Evolutionary conservation across 2,329 filamentous ascomycete species (phyloP).

Genomic region (Aspergillus oerlinghausenensis): DNA sequence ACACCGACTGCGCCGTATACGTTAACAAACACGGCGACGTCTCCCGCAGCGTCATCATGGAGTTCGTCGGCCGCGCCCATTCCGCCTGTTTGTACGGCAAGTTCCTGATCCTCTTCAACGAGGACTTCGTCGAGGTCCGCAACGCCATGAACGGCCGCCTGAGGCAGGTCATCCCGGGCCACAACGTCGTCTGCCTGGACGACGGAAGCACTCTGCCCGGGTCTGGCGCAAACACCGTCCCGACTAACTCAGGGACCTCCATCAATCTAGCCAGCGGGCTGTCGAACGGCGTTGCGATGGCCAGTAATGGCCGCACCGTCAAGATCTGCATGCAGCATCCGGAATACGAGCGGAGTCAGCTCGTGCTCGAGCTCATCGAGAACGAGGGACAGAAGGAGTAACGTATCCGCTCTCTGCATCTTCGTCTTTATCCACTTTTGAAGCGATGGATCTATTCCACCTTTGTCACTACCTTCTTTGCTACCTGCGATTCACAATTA

Average conservation of each 20-base stretch:
- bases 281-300: conserved; percentile 32
- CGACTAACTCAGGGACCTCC: conserved; percentile 32
- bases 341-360: conserved; percentile 74
- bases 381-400: conserved; percentile 74
- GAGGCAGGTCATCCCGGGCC: conserved; percentile 87
- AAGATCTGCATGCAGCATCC: conserved; percentile 97
- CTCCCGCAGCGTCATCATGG: conserved; percentile 90
- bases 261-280: conserved; percentile 25
- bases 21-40: conserved; percentile 98
- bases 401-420: neutral
- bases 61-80: conserved; percentile 92
- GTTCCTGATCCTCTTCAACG: conserved; percentile 89
- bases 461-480: neutral
- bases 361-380: conserved; percentile 86
- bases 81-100: conserved; percentile 84
- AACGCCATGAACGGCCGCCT: conserved; percentile 94
- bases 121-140: conserved; percentile 93
- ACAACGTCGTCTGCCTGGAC: conserved; percentile 86
- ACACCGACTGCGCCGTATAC: conserved; percentile 95
- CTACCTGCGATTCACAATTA: neutral
- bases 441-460: neutral
- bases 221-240: conserved; percentile 39
- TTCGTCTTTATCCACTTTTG: neutral
- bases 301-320: conserved; percentile 61
- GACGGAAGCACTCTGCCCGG: conserved; percentile 54